These are phyloP conservation scores for Fraxinus ornus DNA, from an alignment of 305 asterid species.

Conservation along the genomic window DNA sequence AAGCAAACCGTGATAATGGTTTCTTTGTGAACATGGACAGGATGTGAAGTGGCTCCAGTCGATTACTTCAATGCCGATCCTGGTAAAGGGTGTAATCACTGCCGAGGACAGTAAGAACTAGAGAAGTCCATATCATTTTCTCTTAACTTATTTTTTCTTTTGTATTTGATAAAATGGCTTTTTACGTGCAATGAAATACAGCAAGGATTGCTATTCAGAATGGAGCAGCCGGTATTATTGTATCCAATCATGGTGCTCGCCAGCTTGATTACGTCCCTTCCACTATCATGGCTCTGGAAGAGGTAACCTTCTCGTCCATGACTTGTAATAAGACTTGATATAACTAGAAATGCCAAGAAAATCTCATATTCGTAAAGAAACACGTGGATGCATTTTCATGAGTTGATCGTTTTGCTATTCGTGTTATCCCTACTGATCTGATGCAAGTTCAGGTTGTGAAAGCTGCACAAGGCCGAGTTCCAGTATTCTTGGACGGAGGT, in stretches of 20 bases:
- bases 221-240: slow-evolving; percentile 87
- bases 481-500: slow-evolving; percentile 92
- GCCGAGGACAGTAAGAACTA: slow-evolving; percentile 74
- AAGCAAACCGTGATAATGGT: neutral
- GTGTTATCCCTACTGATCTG: neutral
- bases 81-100: slow-evolving; percentile 86
- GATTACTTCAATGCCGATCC: slow-evolving; percentile 77
- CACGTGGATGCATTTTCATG: neutral
- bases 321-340: neutral
- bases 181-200: slow-evolving; percentile 27
- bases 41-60: slow-evolving; percentile 93
- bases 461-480: slow-evolving; percentile 93
- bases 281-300: slow-evolving; percentile 82
- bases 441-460: slow-evolving; percentile 67
- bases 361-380: neutral
- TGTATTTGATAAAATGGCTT: neutral
- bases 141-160: neutral
- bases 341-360: neutral
- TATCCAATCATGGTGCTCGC: slow-evolving; percentile 94
- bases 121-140: neutral
- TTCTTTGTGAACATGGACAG: slow-evolving; percentile 39
- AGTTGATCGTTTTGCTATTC: neutral
- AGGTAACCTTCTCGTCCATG: slow-evolving; percentile 41
- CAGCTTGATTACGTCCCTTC: slow-evolving; percentile 92
- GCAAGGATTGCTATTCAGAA: slow-evolving; percentile 77